Evolutionary conservation across 2,329 filamentous ascomycete species (phyloP).

Genomic region (Didymella pinodella): DNA sequence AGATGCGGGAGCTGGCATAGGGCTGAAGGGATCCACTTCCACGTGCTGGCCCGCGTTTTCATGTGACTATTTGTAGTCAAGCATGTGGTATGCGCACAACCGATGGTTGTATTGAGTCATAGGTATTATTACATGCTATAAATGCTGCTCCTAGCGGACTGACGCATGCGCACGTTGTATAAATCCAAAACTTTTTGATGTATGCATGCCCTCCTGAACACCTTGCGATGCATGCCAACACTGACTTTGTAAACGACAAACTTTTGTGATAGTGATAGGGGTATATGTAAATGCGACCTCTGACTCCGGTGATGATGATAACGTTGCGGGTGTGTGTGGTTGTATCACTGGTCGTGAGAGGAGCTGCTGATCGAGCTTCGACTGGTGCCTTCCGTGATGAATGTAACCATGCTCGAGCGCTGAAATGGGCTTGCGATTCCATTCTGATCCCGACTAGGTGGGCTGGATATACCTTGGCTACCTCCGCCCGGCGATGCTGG

Average conservation of each 20-base stretch:
- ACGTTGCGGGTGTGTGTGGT: slow-evolving; percentile 6
- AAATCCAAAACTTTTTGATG: slow-evolving; percentile 16
- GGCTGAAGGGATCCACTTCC: slow-evolving; percentile 20
- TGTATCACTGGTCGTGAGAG: slow-evolving; percentile 36
- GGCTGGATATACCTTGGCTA: slow-evolving; percentile 36
- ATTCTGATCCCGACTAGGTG: slow-evolving; percentile 41
- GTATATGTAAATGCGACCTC: slow-evolving; percentile 19
- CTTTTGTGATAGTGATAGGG: slow-evolving; percentile 20
- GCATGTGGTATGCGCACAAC: not conserved
- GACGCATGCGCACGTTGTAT: not conserved
- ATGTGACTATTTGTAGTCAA: not conserved
- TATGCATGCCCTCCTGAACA: slow-evolving; percentile 7
- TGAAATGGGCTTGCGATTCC: slow-evolving; percentile 41
- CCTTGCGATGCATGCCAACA: slow-evolving; percentile 14
- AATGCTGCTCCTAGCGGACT: not conserved
- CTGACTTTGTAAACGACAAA: slow-evolving; percentile 9
- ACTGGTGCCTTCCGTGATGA: slow-evolving; percentile 48
- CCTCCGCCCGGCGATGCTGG: slow-evolving; percentile 33
- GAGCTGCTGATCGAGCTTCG: slow-evolving; percentile 49
- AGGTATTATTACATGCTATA: slow-evolving; percentile 3
- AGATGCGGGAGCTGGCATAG: slow-evolving; percentile 16
- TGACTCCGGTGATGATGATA: slow-evolving; percentile 13
- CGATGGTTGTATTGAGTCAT: not conserved
- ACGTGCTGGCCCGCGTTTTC: slow-evolving; percentile 4
- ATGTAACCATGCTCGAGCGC: slow-evolving; percentile 47